Base-by-base conservation (phyloP, 1,139 yeast species). In the Taphrina sp. region DNA sequence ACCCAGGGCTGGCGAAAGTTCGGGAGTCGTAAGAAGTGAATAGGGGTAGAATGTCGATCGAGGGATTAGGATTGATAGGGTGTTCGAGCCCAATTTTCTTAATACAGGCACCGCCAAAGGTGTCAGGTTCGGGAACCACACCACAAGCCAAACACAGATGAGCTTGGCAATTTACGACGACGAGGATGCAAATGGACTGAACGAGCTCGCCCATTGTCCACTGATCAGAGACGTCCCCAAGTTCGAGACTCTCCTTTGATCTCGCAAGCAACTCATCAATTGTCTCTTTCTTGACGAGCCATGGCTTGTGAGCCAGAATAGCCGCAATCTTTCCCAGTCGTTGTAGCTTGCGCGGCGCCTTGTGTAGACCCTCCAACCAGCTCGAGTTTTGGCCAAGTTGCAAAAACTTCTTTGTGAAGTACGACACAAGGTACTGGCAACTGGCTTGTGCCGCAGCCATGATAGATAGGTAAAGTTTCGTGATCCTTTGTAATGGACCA, bases 401-500 rank as follows among this genome's bases (percentile, higher is more conserved):
- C 8, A 56, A 24, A 26, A 55, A 58, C 34, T 51, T 45, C 26
- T 49, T 42, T 10, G 47, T 33, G 20, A 49, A 44, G 31, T 46
- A 44, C 17, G 61, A 56, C n/a, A 58, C 42, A 36, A 46, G 35
- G 28, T 58, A 58, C 19, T 58, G 61, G 31, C 60, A 58, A 1
- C 51, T 42, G 16, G 41, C 24, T 23, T 58, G 59, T 3, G 60
- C 55, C 3, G 60, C 61, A 3, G 61, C 60, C 61, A 59, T 55
- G 39, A 59, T 44, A 23, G 57, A 56, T 12, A 59, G 55, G 35
- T 59, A 59, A 7, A 58, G 41, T 33, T 58, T 55, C 42, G 26
- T 49, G 10, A 42, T 29, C 20, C 53, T 26, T 17, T 39, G 61
- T 46, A 56, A 22, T 3, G 59, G 61, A 23, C 57, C 58, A 14